These are phyloP conservation scores for Alnus rubra DNA, from an alignment of 306 rosid genomes.

Conservation along the genomic window DNA sequence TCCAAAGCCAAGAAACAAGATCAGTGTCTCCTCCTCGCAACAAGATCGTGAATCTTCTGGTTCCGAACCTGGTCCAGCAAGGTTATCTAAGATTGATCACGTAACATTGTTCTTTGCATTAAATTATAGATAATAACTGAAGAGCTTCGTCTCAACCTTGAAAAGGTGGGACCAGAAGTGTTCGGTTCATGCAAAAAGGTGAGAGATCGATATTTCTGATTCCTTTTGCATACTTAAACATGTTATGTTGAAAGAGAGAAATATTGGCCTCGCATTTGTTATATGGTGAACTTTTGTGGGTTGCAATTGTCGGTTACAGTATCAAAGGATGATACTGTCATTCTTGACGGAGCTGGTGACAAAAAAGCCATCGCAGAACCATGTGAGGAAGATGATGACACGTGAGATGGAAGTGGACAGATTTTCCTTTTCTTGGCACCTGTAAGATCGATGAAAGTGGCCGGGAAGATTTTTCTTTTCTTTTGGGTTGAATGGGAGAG, in stretches of 20 bases:
- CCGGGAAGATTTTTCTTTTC: too few relatives aligned
- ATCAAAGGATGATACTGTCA: constrained; percentile 93
- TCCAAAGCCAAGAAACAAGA: too few relatives aligned
- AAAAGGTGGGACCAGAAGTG: constrained; percentile 71
- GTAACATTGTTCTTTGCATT: background rate
- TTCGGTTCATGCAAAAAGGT: constrained; percentile 96
- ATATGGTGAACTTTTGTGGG: background rate
- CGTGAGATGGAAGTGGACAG: too few relatives aligned
- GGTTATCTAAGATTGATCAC: too few relatives aligned
- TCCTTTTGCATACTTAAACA: background rate
- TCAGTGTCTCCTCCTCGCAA: too few relatives aligned
- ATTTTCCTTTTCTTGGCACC: too few relatives aligned
- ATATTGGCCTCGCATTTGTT: background rate
- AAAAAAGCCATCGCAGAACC: constrained; percentile 80
- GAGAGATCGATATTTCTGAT: constrained; percentile 2
- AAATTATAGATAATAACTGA: constrained; percentile 70
- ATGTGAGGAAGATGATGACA: too few relatives aligned
- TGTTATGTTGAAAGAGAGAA: background rate
- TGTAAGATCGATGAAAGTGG: too few relatives aligned
- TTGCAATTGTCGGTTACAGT: constrained; percentile 55
- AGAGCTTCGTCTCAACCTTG: constrained; percentile 92
- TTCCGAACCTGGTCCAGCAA: too few relatives aligned
- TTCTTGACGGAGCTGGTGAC: constrained; percentile 97
- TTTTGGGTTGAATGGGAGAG: too few relatives aligned
- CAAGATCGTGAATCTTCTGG: too few relatives aligned